Evolutionary conservation across 108 stramenopile species (phyloP).

Genomic region (Bacterosira constricta): DNA sequence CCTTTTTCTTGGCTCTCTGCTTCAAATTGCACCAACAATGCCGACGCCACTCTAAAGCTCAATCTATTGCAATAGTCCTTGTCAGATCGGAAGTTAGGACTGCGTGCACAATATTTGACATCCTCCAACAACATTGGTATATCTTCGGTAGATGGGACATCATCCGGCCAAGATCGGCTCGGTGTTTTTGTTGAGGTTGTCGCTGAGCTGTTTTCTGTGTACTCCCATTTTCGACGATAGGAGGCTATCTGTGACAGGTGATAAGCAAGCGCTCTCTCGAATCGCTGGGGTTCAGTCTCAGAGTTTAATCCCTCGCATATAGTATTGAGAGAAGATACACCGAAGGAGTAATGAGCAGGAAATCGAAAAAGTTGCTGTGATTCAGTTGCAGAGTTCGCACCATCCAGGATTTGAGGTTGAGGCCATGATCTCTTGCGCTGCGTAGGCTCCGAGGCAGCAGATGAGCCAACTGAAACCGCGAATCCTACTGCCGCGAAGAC

Average conservation of each 20-base stretch:
- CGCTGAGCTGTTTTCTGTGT: conserved; percentile 4
- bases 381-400: too few relatives aligned
- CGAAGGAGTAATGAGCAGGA: too few relatives aligned
- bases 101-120: conserved; percentile 35
- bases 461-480: too few relatives aligned
- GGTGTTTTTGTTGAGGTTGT: conserved; percentile 31
- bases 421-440: too few relatives aligned
- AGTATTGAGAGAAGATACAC: too few relatives aligned
- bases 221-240: conserved; percentile 51
- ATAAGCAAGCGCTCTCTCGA: conserved; percentile 16
- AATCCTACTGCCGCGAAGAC: too few relatives aligned
- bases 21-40: conserved; percentile 23
- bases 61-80: conserved; percentile 22
- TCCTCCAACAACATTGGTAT: conserved; percentile 23
- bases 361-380: too few relatives aligned
- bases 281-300: conserved; percentile 33
- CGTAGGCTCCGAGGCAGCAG: too few relatives aligned
- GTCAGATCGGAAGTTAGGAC: conserved; percentile 32
- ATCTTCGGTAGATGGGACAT: conserved; percentile 25
- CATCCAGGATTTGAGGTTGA: too few relatives aligned
- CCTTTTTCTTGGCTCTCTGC: conserved; percentile 31
- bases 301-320: neutral
- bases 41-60: conserved; percentile 29
- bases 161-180: conserved; percentile 36
- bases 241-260: conserved; percentile 22